phyloP scores from a whole-genome alignment of 2,329 filamentous ascomycete species.

The Penicillium sp. region DNA sequence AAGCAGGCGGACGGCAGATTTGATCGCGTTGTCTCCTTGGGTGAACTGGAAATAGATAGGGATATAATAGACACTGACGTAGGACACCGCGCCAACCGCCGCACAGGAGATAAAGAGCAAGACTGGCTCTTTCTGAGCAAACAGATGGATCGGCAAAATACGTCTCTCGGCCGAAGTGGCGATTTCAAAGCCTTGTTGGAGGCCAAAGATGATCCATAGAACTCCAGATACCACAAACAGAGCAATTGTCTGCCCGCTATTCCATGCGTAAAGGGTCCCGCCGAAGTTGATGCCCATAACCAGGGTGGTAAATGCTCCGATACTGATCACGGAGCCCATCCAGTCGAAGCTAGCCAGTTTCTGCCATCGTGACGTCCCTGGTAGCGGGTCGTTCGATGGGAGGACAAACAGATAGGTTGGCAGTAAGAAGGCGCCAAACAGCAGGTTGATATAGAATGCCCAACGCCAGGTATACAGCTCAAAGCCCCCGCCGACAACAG shows the following conservation, averaged over 20 bases:
- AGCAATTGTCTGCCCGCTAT: conserved; percentile 39
- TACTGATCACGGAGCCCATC: conserved; percentile 33
- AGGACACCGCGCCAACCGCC: conserved; percentile 26
- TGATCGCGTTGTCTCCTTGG: conserved; percentile 38
- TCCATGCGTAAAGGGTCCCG: conserved; percentile 40
- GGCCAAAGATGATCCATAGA: conserved; percentile 40
- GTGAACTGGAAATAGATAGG: conserved; percentile 57
- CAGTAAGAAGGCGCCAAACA: conserved; percentile 39
- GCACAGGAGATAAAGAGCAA: no score
- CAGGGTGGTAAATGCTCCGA: conserved; percentile 5
- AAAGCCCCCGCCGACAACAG: conserved; percentile 12
- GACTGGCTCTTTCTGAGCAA: no score
- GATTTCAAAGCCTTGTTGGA: no score
- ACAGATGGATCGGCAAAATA: no score
- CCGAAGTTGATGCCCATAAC: conserved; percentile 31
- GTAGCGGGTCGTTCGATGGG: conserved; percentile 36
- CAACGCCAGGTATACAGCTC: background rate
- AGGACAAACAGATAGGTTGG: conserved; percentile 50
- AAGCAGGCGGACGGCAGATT: conserved; percentile 32
- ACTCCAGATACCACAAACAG: conserved; percentile 45
- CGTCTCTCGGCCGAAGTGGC: no score
- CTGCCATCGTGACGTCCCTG: conserved; percentile 23
- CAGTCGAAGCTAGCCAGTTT: conserved; percentile 34
- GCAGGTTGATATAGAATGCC: conserved; percentile 44
- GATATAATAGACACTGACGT: conserved; percentile 51